A percentile compares a stretch with the other conserved stretches of the same genome.
Evolutionary conservation across 345 rosid genomes (phyloP).

Genomic region (Murraya paniculata): DNA sequence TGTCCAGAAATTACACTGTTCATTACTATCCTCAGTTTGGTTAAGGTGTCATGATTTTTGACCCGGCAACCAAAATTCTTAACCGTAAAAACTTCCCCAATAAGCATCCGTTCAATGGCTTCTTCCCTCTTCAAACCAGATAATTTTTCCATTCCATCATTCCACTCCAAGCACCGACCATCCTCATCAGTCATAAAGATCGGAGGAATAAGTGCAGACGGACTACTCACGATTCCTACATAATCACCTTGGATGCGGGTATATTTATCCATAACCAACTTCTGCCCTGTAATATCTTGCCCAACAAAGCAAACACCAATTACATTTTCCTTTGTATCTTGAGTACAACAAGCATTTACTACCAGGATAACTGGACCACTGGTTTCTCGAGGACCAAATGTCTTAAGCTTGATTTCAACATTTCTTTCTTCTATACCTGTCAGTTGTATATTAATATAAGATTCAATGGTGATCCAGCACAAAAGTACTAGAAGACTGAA

Average conservation of each 20-base stretch:
- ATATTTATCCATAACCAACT: conserved; percentile 49
- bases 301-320: conserved; percentile 79
- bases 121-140: conserved; percentile 81
- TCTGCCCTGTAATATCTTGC: conserved; percentile 76
- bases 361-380: conserved; percentile 53
- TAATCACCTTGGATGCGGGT: conserved; percentile 70
- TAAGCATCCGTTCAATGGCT: conserved; percentile 51
- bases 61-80: conserved; percentile 57
- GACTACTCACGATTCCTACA: conserved; percentile 60
- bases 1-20: conserved; percentile 56
- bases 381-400: conserved; percentile 44
- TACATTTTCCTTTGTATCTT: conserved; percentile 50
- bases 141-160: conserved; percentile 71
- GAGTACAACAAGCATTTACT: conserved; percentile 76
- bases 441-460: conserved; percentile 10
- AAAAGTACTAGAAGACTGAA: not conserved
- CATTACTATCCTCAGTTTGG: conserved; percentile 58
- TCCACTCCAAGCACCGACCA: conserved; percentile 83
- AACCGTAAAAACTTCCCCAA: conserved; percentile 76
- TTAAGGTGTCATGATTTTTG: conserved; percentile 66
- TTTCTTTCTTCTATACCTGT: conserved; percentile 74
- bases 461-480: conserved; percentile 20
- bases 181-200: conserved; percentile 65
- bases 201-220: conserved; percentile 77
- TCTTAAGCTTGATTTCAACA: conserved; percentile 64